phyloP scores from a whole-genome alignment of 495 filamentous ascomycete genomes.

The Neurospora sp. region DNA sequence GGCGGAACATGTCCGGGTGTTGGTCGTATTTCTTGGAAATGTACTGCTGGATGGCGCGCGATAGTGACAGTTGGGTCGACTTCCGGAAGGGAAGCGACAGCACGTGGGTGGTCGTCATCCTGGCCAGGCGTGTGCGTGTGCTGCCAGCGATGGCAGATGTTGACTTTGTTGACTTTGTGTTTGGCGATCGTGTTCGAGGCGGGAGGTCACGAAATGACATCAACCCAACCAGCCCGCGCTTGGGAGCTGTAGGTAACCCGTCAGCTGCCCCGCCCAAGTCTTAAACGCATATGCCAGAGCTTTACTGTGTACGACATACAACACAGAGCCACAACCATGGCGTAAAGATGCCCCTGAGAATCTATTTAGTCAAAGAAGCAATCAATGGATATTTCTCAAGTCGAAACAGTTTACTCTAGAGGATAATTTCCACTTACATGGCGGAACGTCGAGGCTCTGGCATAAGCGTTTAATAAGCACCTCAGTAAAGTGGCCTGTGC shows the following conservation, averaged over 20 bases:
- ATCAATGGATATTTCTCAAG: background rate
- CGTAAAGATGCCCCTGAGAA: no score
- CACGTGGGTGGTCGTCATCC: constrained; percentile 27
- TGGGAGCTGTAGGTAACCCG: background rate
- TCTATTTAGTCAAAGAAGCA: background rate
- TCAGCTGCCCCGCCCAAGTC: background rate
- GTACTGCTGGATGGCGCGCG: constrained; percentile 82
- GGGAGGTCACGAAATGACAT: background rate
- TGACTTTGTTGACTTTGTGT: background rate
- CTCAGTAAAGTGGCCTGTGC: background rate
- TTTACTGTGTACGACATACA: background rate
- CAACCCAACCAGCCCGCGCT: background rate
- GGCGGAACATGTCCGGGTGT: constrained; percentile 92
- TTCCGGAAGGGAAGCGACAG: constrained; percentile 75
- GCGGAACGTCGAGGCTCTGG: background rate
- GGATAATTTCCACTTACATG: background rate
- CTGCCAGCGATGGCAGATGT: background rate
- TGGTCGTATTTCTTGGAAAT: constrained; percentile 99
- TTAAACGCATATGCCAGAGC: background rate
- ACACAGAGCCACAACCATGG: background rate
- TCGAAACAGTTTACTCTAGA: background rate
- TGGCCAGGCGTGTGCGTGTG: background rate
- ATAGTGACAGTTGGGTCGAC: constrained; percentile 65
- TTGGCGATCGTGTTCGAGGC: background rate
- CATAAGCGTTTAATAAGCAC: background rate